Conservation (phyloP, 805 yeast genomes). For the Kurtzmaniella cleridarum region DNA sequence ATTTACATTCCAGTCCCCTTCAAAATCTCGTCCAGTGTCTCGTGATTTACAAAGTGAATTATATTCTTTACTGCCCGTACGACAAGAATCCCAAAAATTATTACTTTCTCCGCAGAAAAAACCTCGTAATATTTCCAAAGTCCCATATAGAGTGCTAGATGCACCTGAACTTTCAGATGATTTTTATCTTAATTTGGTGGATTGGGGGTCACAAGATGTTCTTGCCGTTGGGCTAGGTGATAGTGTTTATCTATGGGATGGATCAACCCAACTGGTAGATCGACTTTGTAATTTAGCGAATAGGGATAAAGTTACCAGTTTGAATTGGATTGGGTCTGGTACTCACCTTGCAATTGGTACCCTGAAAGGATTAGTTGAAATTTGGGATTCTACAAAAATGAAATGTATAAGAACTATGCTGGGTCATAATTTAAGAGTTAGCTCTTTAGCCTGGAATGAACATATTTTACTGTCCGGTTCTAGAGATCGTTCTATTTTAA, state of each 20-base stretch:
- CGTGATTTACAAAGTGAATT: slow-evolving; percentile 66
- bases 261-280: slow-evolving; percentile 74
- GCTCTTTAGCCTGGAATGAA: slow-evolving; percentile 91
- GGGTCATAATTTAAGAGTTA: slow-evolving; percentile 82
- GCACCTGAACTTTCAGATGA: slow-evolving; percentile 96
- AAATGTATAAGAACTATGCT: slow-evolving; percentile 87
- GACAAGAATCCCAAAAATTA: slow-evolving; percentile 79
- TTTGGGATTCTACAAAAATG: slow-evolving; percentile 84
- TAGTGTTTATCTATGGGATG: slow-evolving; percentile 88
- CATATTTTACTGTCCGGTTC: slow-evolving; percentile 86
- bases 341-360: slow-evolving; percentile 94
- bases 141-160: slow-evolving; percentile 89
- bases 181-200: slow-evolving; percentile 84
- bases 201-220: slow-evolving; percentile 90
- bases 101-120: slow-evolving; percentile 78
- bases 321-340: slow-evolving; percentile 93
- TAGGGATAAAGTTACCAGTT: slow-evolving; percentile 70
- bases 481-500: slow-evolving; percentile 76
- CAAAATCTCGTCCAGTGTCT: slow-evolving; percentile 56
- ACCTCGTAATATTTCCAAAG: slow-evolving; percentile 71
- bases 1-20: slow-evolving; percentile 71
- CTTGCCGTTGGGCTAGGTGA: slow-evolving; percentile 88
- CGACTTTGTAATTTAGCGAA: slow-evolving; percentile 70
- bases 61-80: slow-evolving; percentile 78
- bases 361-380: slow-evolving; percentile 78